Percentiles rank a stretch among this genome's conserved stretches.
Conservation (phyloP, 2,329 filamentous ascomycete species). For the Capronia americana region DNA sequence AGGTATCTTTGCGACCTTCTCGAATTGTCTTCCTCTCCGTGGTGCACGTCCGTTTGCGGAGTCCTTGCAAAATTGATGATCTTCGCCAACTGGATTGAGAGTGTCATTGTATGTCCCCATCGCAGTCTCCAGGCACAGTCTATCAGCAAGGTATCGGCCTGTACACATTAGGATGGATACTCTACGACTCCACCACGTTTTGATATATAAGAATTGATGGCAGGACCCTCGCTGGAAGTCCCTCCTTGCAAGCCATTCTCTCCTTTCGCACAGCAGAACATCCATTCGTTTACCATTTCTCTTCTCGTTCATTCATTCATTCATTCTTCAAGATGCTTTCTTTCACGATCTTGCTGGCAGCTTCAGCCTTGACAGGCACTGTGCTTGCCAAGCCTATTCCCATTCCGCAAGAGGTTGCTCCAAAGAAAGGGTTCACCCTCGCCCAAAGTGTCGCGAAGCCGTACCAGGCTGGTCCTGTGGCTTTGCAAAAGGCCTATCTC, state of each 20-base stretch:
- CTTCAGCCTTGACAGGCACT: constrained; percentile 30
- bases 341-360: constrained; percentile 29
- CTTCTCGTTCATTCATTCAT: constrained; percentile 19
- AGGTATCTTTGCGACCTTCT: constrained; percentile 25
- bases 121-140: constrained; percentile 9
- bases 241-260: constrained; percentile 29
- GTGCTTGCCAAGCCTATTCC: constrained; percentile 34
- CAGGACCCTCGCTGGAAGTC: constrained; percentile 8
- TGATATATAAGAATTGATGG: constrained; percentile 31
- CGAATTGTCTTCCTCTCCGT: constrained; percentile 28
- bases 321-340: constrained; percentile 34
- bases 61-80: constrained; percentile 30
- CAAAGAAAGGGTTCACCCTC: constrained; percentile 38
- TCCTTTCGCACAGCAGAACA: constrained; percentile 24
- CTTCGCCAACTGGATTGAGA: constrained; percentile 25
- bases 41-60: constrained; percentile 2
- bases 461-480: constrained; percentile 35
- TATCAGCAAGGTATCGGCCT: constrained; percentile 4
- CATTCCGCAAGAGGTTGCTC: constrained; percentile 12
- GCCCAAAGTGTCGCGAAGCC: constrained; percentile 35
- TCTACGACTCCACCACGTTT: constrained; percentile 7
- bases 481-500: constrained; percentile 34
- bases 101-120: constrained; percentile 20
- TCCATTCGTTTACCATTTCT: constrained; percentile 19
- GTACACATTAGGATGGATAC: background rate